Evolutionary conservation across 768 basidiomycete genomes (phyloP).

Genomic region (Pholiota molesta): DNA sequence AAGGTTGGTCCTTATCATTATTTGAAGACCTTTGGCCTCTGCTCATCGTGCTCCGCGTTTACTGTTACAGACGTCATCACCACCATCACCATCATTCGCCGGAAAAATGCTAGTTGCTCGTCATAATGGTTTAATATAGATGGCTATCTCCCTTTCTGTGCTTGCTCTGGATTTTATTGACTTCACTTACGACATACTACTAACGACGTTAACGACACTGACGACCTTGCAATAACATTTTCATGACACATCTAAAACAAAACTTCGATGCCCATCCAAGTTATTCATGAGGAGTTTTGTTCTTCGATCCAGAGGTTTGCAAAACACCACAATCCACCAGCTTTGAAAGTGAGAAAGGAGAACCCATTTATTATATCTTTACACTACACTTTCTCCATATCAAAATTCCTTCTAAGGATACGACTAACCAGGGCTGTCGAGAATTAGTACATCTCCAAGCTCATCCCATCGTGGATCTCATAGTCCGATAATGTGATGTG

Average conservation of each 20-base stretch:
- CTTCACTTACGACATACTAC: neutral
- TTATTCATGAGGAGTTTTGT: too few species aligned
- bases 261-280: too few species aligned
- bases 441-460: slow-evolving; percentile 83
- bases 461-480: slow-evolving; percentile 93
- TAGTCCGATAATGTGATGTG: slow-evolving; percentile 93
- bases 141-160: neutral
- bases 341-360: neutral
- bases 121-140: too few species aligned
- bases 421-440: neutral
- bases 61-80: neutral
- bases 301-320: too few species aligned
- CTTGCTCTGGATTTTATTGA: neutral
- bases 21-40: neutral
- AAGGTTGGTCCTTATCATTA: neutral
- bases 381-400: neutral
- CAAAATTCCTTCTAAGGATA: neutral
- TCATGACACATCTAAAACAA: too few species aligned
- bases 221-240: neutral
- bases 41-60: neutral
- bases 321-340: neutral
- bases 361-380: slow-evolving; percentile 5
- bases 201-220: neutral
- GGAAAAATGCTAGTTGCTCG: neutral
- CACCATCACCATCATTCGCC: neutral